Percentiles rank a stretch among this genome's conserved stretches.
Evolutionary conservation across 2,329 filamentous ascomycete genomes (phyloP).

Genomic region (Colletotrichum sp.): DNA sequence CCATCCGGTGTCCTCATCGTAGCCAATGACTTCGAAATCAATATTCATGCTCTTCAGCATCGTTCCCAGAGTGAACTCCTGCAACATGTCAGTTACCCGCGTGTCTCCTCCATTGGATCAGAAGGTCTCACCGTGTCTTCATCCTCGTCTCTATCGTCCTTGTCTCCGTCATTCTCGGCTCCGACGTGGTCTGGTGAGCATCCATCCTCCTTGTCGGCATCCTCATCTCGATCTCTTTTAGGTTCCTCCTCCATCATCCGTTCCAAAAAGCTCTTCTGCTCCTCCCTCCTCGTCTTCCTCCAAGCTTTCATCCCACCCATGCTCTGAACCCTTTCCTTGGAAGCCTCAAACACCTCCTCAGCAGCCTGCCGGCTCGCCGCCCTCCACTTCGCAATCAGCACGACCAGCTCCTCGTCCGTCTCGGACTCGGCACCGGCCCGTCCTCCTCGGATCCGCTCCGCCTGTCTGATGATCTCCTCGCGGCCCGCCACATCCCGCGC

Average conservation of each 20-base stretch:
- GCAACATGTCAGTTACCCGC: neutral
- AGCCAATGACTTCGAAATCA: constrained; percentile 22
- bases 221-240: neutral
- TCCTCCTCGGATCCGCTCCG: neutral
- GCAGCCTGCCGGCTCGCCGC: constrained; percentile 19
- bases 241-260: constrained; percentile 32
- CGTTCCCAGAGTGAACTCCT: constrained; percentile 22
- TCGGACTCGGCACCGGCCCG: neutral
- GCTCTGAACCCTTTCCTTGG: neutral
- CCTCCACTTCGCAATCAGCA: constrained; percentile 21
- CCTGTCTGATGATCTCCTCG: constrained; percentile 16
- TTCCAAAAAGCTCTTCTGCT: constrained; percentile 34
- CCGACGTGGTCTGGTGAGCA: neutral
- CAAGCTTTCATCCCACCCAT: constrained; percentile 12
- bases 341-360: constrained; percentile 18
- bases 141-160: neutral
- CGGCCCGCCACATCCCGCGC: constrained; percentile 1
- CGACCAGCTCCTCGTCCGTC: constrained; percentile 9
- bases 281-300: constrained; percentile 17
- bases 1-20: constrained; percentile 17
- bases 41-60: constrained; percentile 23
- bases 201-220: neutral
- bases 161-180: neutral
- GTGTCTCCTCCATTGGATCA: neutral
- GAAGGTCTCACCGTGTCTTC: neutral